phyloP scores from a whole-genome alignment of 2,329 filamentous ascomycete genomes.

The Tolypocladium tundrense region DNA sequence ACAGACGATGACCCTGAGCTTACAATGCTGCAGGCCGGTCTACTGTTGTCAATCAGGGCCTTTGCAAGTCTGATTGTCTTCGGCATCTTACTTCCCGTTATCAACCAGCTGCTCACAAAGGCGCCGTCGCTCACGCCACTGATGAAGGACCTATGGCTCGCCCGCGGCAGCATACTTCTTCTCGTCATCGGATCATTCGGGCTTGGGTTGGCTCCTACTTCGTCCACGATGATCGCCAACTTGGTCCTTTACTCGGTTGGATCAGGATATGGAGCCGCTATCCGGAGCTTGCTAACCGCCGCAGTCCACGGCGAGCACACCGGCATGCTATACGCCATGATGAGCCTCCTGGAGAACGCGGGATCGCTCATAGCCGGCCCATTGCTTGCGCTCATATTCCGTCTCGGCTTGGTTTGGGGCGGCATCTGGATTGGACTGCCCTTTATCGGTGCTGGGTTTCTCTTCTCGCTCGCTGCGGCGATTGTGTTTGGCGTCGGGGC shows the following conservation, averaged over 20 bases:
- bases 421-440: constrained; percentile 6
- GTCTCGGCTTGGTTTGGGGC: constrained; percentile 6
- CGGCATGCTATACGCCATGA: constrained; percentile 9
- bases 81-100: not conserved
- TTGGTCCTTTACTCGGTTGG: not conserved
- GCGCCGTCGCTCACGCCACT: not conserved
- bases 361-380: constrained; percentile 8
- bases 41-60: constrained; percentile 2
- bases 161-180: not conserved
- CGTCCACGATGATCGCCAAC: not conserved
- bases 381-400: constrained; percentile 6
- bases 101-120: constrained; percentile 1
- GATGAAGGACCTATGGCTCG: not conserved
- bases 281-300: constrained; percentile 7
- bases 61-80: not conserved
- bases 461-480: not conserved
- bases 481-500: not conserved
- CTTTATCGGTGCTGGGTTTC: constrained; percentile 2
- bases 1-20: not conserved
- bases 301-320: constrained; percentile 5
- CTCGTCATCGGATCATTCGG: constrained; percentile 2
- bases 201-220: not conserved
- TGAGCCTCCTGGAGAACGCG: constrained; percentile 8
- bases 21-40: not conserved
- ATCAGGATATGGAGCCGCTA: not conserved